Evolutionary conservation across 2,329 filamentous ascomycete species (phyloP).

Genomic region (Phyllosticta paracitricarpa): DNA sequence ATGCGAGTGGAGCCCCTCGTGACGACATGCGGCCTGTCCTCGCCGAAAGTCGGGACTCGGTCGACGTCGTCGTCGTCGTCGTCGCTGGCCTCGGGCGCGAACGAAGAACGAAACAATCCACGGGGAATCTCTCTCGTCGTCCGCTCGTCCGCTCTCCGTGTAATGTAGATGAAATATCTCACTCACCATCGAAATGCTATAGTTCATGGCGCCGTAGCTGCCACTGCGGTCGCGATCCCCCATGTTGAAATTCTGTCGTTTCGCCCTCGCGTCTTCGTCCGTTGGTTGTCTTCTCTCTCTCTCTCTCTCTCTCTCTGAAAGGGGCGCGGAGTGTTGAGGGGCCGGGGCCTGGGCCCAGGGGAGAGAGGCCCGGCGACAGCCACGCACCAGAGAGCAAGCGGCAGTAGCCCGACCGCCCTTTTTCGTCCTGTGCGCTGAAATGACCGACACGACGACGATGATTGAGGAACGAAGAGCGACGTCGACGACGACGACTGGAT

Average conservation of each 20-base stretch:
- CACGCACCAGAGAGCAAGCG: background rate
- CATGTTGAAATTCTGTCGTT: background rate
- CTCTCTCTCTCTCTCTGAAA: background rate
- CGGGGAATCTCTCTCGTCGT: background rate
- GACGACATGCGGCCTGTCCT: background rate
- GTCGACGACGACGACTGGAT: background rate
- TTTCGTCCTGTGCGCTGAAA: background rate
- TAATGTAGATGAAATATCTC: background rate
- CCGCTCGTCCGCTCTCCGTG: background rate
- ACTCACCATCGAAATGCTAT: slow-evolving; percentile 10
- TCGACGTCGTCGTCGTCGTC: background rate
- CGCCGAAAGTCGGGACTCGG: background rate
- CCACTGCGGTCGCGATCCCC: slow-evolving; percentile 1
- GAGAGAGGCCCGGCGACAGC: background rate
- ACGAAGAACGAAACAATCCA: background rate
- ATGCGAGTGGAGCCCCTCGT: background rate
- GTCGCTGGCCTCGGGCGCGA: background rate
- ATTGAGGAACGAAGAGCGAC: background rate
- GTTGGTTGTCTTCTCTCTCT: background rate
- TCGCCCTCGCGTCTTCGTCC: background rate
- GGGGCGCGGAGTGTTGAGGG: background rate
- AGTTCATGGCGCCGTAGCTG: slow-evolving; percentile 1
- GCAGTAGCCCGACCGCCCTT: background rate
- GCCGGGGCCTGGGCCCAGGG: background rate
- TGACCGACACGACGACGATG: background rate